Evolutionary conservation across 371 early-diverging fungal species (phyloP).

Genomic region (Rhizopus sp.): DNA sequence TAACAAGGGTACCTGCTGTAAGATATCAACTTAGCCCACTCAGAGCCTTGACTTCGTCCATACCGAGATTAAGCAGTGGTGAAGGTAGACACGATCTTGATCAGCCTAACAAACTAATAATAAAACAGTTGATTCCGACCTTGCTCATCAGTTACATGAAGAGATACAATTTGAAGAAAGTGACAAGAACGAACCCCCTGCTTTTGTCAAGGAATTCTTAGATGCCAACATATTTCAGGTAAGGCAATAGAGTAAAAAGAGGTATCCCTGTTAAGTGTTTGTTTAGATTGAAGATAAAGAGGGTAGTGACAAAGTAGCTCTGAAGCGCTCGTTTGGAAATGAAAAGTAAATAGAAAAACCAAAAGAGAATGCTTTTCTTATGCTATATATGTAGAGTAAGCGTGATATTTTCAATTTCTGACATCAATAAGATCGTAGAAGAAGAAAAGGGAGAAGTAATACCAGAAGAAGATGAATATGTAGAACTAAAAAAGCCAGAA

Average conservation of each 20-base stretch:
- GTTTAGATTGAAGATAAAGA: slow-evolving; percentile 65
- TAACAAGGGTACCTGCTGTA: too few relatives aligned
- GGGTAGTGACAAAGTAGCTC: slow-evolving; percentile 71
- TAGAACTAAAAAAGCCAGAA: slow-evolving; percentile 7
- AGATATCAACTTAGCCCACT: too few relatives aligned
- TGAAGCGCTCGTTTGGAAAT: slow-evolving; percentile 78
- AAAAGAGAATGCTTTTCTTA: background rate
- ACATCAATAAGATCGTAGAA: slow-evolving; percentile 64
- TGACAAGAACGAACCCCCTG: slow-evolving; percentile 33
- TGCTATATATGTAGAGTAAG: slow-evolving; percentile 51
- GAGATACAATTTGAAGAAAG: slow-evolving; percentile 79
- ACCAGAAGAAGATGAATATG: slow-evolving; percentile 5
- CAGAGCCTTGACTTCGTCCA: slow-evolving; percentile 10
- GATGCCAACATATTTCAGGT: slow-evolving; percentile 68
- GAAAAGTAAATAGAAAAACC: slow-evolving; percentile 62
- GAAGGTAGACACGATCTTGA: slow-evolving; percentile 10
- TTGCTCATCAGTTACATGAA: slow-evolving; percentile 61
- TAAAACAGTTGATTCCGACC: slow-evolving; percentile 55
- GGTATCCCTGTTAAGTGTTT: background rate
- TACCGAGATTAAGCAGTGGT: slow-evolving; percentile 19
- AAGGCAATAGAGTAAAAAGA: background rate
- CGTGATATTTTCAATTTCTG: slow-evolving; percentile 77
- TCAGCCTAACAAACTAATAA: background rate
- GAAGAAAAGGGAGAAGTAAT: slow-evolving; percentile 12
- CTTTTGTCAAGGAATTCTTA: slow-evolving; percentile 70